phyloP scores from a whole-genome alignment of 2,329 filamentous ascomycete species.

The Akanthomyces muscarius region DNA sequence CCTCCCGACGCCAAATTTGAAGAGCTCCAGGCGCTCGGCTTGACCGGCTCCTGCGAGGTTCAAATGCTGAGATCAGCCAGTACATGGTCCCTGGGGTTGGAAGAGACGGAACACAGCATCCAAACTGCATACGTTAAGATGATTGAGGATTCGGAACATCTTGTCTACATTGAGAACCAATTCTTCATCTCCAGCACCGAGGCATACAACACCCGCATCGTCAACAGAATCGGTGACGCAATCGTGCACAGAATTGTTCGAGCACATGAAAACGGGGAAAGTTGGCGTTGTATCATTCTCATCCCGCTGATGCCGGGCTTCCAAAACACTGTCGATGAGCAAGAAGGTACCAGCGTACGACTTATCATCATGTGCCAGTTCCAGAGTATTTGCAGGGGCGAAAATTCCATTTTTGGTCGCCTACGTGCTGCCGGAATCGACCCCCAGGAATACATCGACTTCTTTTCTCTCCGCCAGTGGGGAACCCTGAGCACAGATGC shows the following conservation, averaged over 20 bases:
- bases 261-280: constrained; percentile 76
- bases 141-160: constrained; percentile 93
- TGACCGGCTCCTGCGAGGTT: constrained; percentile 92
- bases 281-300: constrained; percentile 85
- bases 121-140: constrained; percentile 92
- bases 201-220: constrained; percentile 79
- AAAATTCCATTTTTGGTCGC: constrained; percentile 85
- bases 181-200: constrained; percentile 95
- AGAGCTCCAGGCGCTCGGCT: constrained; percentile 80
- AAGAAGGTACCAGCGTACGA: constrained; percentile 90
- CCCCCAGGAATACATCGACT: constrained; percentile 91
- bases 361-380: constrained; percentile 97
- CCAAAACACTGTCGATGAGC: constrained; percentile 90
- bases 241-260: constrained; percentile 87
- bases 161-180: constrained; percentile 98
- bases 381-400: constrained; percentile 89
- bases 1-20: constrained; percentile 85
- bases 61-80: constrained; percentile 90
- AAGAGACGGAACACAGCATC: constrained; percentile 87
- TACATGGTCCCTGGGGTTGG: constrained; percentile 88
- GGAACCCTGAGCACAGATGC: constrained; percentile 82
- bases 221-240: constrained; percentile 92
- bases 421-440: constrained; percentile 77
- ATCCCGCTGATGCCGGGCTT: constrained; percentile 98
- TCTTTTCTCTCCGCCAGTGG: constrained; percentile 90